Evolutionary conservation across 805 yeast genomes (phyloP).

Genomic region (Ogataea nitratoaversa): DNA sequence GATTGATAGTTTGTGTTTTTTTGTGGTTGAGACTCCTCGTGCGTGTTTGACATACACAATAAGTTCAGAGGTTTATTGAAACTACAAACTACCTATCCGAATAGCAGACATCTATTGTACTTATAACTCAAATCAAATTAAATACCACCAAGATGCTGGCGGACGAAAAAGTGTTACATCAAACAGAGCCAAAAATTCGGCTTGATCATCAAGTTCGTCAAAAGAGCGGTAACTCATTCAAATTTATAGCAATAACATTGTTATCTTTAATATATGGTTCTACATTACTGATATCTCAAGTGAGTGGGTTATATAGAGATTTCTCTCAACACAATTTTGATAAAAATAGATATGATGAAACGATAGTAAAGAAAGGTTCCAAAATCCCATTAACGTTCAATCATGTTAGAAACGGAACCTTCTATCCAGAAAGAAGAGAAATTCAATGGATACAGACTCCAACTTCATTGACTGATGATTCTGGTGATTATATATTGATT

Average conservation of each 20-base stretch:
- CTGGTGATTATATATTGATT: slow-evolving; percentile 61
- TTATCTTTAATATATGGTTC: slow-evolving; percentile 22
- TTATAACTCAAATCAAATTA: neutral
- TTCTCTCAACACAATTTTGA: slow-evolving; percentile 4
- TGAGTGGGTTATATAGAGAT: slow-evolving; percentile 12
- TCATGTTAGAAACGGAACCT: slow-evolving; percentile 50
- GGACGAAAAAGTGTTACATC: slow-evolving; percentile 5
- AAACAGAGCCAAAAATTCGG: neutral
- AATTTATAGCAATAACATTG: slow-evolving; percentile 6
- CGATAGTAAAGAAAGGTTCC: slow-evolving; percentile 4
- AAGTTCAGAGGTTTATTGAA: too few species aligned
- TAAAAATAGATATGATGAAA: neutral
- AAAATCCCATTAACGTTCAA: slow-evolving; percentile 36
- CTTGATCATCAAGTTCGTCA: neutral
- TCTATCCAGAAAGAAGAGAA: slow-evolving; percentile 46
- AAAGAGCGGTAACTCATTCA: slow-evolving; percentile 4
- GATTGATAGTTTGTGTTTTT: neutral
- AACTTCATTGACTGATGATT: slow-evolving; percentile 46
- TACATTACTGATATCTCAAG: slow-evolving; percentile 18
- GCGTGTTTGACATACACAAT: too few species aligned
- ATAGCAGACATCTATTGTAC: too few species aligned
- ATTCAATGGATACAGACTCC: slow-evolving; percentile 69
- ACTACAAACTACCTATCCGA: too few species aligned
- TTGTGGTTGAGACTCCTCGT: too few species aligned
- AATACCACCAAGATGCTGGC: slow-evolving; percentile 2